Base-by-base conservation (phyloP, 2,329 filamentous ascomycete species). In the Penicillium occitanis region DNA sequence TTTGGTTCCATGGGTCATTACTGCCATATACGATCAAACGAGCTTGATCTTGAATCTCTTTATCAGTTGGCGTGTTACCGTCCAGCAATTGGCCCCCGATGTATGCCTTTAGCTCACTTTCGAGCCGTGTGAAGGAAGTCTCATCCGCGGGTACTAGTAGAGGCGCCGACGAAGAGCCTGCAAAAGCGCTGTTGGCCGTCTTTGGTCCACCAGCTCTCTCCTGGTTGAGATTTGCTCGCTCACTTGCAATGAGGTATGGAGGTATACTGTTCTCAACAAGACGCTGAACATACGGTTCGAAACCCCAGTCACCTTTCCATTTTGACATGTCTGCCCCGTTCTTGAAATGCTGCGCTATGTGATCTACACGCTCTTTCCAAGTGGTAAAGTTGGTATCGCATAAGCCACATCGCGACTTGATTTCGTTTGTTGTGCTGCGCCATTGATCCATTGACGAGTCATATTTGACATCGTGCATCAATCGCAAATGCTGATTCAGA, bases 391-490 rank as follows among this genome's bases (percentile, higher is more conserved):
- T 69, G n/a, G 75, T 70, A 17, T 71, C 72, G 67, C 80, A 82
- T 68, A 82, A 81, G 1, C 80, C 80, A 68, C 80, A 82, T 5
- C 80, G 76, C 19, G 80, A 81, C 65, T 83, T 85, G 70, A 88
- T 82, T 61, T 83, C 81, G 17, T 81, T 81, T 3, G 82, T 83
- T 60, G 82, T 82, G 33, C 83, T 83, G 71, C 85, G 86, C 86
- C 86, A 88, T 44, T 77, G 76, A 30, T 88, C 84, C 86, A 88
- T 88, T 62, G 78, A 81, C 0, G 79, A 70, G 2, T 79, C 80
- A 73, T 87, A 82, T 68, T 85, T 85, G 69, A 83, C 84, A 67
- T 82, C 81, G 71, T 88, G 86, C 80, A 88, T 86, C 63, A 88
- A 76, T 42, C 85, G 81, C 37, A 88, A 75, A 73, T 88, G 86